Conservation (phyloP, 805 yeast genomes). For the Lipomyces sp. region DNA sequence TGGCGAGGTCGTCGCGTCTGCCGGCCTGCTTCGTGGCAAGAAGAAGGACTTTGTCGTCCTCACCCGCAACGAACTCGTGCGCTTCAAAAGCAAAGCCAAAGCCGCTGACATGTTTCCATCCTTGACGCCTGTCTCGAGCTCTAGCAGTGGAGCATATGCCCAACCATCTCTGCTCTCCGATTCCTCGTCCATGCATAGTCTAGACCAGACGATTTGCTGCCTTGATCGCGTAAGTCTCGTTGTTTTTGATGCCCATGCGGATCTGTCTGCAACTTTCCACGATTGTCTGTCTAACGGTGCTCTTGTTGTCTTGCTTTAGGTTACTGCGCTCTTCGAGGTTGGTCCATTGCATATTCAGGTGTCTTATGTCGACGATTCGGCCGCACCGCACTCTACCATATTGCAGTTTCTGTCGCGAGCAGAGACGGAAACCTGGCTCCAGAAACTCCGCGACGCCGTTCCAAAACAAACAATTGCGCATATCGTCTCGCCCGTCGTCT, state of each 20-base stretch:
- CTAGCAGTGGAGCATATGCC: conserved; percentile 1
- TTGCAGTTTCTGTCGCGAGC: conserved; percentile 21
- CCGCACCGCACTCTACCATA: conserved; percentile 14
- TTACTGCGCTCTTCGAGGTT: conserved; percentile 17
- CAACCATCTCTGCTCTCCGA: conserved; percentile 3
- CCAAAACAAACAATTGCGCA: conserved; percentile 17
- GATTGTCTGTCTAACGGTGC: neutral
- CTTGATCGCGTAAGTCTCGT: conserved; percentile 13
- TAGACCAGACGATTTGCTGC: conserved; percentile 13
- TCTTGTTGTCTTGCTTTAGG: neutral
- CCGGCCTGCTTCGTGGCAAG: conserved; percentile 31
- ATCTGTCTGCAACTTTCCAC: neutral
- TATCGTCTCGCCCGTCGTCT: neutral
- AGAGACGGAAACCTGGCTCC: conserved; percentile 22
- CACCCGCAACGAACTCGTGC: conserved; percentile 26
- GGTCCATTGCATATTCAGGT: conserved; percentile 17
- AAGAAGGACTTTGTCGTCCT: conserved; percentile 30
- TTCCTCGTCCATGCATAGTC: neutral
- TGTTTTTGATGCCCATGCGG: neutral
- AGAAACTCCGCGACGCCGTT: conserved; percentile 4
- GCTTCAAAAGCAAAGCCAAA: conserved; percentile 24
- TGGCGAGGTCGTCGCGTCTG: conserved; percentile 27
- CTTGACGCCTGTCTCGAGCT: conserved; percentile 8
- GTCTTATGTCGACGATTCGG: conserved; percentile 12
- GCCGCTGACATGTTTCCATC: conserved; percentile 29